Evolutionary conservation across 352 stramenopile species (phyloP), one percentile per base, ranked within the genome.

Genomic region (Blastocystis sp.): DNA sequence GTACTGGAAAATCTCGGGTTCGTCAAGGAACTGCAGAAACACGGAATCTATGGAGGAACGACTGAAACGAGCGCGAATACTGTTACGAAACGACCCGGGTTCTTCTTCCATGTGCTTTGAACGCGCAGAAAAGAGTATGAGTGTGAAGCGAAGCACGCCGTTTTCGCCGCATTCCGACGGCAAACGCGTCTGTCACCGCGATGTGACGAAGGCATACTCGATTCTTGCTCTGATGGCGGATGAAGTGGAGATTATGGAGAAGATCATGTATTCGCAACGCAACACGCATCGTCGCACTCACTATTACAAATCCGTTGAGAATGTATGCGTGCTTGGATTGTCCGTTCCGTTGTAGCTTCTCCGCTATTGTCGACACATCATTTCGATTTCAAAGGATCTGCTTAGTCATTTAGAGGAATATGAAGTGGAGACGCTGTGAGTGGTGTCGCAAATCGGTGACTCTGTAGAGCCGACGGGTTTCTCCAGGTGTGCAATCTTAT

Each of bases 11-110:
- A 85, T 62, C 24, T 31, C 55, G 12, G 50, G 74, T 55, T 51
- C 50, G 51, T 62, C 60, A 10, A 85, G 55, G 37, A 70, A 85
- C 74, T 85, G 74, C 26, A 85, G 51, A 69, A 85, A 85, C 29
- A 85, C 74, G 60, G 74, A 67, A 51, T 62, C 74, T 85, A 85
- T 3, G 37, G 51, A 70, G 10, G 21, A 67, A n/a, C 1, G 26
- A 55, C 19, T 13, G 26, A 55, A 51, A 4, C 21, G 19, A 26
- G 37, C 31, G 26, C 19, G 21, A 3, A 39, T 69, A 85, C 74
- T 31, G 2, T 85, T 37, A 29, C 41, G 65, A n/a, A 31, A 24
- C 13, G 10, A 3, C 31, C 21, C 10, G 50, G 55, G 9, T 33
- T 85, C 74, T 29, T 33, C 55, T 69, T 85, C 74, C 74, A 85